Evolutionary conservation across 345 rosid species (phyloP), one percentile per base, ranked within the genome.

Genomic region (Dovyalis caffra): DNA sequence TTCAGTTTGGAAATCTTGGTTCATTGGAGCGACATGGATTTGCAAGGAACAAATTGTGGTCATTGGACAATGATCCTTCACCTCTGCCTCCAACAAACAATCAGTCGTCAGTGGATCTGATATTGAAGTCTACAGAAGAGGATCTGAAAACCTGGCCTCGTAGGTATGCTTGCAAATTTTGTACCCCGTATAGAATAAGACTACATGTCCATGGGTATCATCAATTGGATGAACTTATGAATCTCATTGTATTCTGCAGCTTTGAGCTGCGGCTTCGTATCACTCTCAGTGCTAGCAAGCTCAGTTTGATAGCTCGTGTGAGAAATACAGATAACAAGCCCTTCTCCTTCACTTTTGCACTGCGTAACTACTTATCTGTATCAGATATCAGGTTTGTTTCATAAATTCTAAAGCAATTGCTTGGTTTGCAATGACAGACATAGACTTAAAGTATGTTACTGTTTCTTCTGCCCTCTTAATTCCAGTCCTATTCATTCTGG

Each of bases 221-320:
- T 56, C 35, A 64, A 64, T 56, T 66, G 8, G n/a, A 38, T 70
- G 29, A 25, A 26, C 16, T 15, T 43, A 31, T 60, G 40, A 76
- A 66, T 78, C 34, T 69, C 57, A n/a, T 79, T 65, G 62, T 67
- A 53, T 12, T 74, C 61, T 45, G 82, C 93, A 95, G 99, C 85
- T 95, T 92, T 67, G 97, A 95, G 84, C 82, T 95, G 81, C 92
- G 95, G 66, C 88, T 95, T 77, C 97, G 97, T 72, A 61, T 92
- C 77, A 73, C 95, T 76, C 83, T 95, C 51, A 78, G 90, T 78
- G 82, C 89, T 72, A 94, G 95, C 78, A 92, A 91, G 86, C 90
- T 95, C 78, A 90, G 89, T 75, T 53, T 95, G 87, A 91, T 89
- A 79, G 93, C 99, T 60, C 97, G 97, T 66, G 97, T 95, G 85